Evolutionary conservation across 805 yeast genomes (phyloP).

Genomic region (Hanseniaspora occidentalis): DNA sequence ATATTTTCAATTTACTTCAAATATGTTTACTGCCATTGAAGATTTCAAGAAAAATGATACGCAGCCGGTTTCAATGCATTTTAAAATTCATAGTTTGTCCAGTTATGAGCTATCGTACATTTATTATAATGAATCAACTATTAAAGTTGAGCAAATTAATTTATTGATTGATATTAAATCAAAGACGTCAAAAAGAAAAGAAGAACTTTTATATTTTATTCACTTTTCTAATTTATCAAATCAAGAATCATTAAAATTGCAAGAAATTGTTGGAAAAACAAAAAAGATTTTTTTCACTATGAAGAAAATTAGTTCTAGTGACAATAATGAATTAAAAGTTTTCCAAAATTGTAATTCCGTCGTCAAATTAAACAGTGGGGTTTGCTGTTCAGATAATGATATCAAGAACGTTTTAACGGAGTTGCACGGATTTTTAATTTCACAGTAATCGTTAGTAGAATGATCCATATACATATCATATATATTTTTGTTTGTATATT

Average conservation of each 20-base stretch:
- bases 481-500: too few relatives aligned
- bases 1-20: slow-evolving; percentile 24
- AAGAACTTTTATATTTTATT: background rate
- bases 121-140: background rate
- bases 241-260: background rate
- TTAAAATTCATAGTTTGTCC: slow-evolving; percentile 3
- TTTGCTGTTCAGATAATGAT: slow-evolving; percentile 21
- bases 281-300: background rate
- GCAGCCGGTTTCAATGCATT: background rate
- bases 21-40: slow-evolving; percentile 16
- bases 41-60: slow-evolving; percentile 6
- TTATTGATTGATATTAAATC: background rate
- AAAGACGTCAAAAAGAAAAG: background rate
- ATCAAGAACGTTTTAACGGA: slow-evolving; percentile 17
- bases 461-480: slow-evolving; percentile 1
- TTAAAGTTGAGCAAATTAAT: background rate
- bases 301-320: too few relatives aligned
- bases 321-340: background rate
- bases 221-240: background rate
- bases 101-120: slow-evolving; percentile 2
- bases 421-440: slow-evolving; percentile 16
- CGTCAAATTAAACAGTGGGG: slow-evolving; percentile 18
- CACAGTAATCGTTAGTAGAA: background rate
- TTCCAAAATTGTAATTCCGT: slow-evolving; percentile 8
- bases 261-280: background rate